These are phyloP conservation scores for Leishmania amazonensis DNA, from an alignment of 208 protist genomes.

Conservation along the genomic window DNA sequence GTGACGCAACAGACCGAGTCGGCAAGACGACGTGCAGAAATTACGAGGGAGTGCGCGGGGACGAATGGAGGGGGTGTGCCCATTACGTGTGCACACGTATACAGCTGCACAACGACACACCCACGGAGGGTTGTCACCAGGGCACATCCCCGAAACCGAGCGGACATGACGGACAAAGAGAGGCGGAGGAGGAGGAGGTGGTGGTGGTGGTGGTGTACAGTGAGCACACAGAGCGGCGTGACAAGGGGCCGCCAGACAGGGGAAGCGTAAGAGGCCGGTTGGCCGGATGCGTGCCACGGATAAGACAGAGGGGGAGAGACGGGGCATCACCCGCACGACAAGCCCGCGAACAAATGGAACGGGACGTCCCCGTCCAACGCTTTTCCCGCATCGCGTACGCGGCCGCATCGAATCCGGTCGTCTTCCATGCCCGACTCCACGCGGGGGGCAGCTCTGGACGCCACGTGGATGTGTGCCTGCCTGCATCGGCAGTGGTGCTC, in stretches of 20 bases:
- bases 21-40: not conserved
- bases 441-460: not conserved
- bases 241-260: not conserved
- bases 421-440: not conserved
- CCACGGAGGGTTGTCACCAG: not conserved
- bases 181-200: not conserved
- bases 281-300: not conserved
- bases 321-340: not conserved
- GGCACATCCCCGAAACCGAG: not conserved
- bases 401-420: not conserved
- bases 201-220: too few species aligned
- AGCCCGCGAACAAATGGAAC: not conserved
- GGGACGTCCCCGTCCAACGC: not conserved
- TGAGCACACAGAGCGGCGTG: not conserved
- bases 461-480: not conserved
- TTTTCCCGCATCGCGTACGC: not conserved
- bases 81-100: not conserved
- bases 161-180: not conserved
- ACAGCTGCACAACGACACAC: not conserved
- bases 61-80: not conserved
- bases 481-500: not conserved
- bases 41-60: not conserved
- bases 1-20: not conserved
- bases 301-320: not conserved
- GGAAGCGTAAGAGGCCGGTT: not conserved